These are phyloP conservation scores for Pulveroboletus ravenelii DNA, from an alignment of 768 basidiomycete genomes.

Conservation along the genomic window DNA sequence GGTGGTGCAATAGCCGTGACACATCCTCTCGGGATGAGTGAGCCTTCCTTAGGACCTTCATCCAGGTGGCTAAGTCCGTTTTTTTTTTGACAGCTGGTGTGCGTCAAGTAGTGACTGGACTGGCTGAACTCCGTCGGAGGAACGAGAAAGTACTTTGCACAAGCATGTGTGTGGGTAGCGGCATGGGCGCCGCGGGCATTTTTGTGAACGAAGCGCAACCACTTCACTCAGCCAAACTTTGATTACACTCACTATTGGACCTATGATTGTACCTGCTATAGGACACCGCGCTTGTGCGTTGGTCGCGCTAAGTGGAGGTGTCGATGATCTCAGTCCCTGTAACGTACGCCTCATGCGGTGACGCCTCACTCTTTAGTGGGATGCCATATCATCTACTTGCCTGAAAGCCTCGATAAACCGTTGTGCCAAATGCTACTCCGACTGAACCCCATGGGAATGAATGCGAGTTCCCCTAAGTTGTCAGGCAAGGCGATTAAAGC, in stretches of 20 bases:
- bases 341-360: conserved; percentile 37
- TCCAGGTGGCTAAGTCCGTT: conserved; percentile 12
- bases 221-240: conserved; percentile 23
- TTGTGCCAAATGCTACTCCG: no score
- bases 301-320: conserved; percentile 38
- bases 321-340: conserved; percentile 69
- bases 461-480: no score
- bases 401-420: no score
- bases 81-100: conserved; percentile 55
- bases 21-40: conserved; percentile 84
- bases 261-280: neutral
- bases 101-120: conserved; percentile 84
- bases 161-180: conserved; percentile 78
- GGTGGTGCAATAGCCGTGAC: conserved; percentile 84
- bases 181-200: conserved; percentile 83
- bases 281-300: neutral
- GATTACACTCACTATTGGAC: neutral
- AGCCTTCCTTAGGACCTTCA: conserved; percentile 19
- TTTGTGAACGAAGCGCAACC: conserved; percentile 63
- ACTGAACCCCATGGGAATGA: no score
- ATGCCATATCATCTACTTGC: no score
- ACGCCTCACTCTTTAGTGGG: no score
- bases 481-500: no score
- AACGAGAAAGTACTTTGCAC: conserved; percentile 73
- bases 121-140: conserved; percentile 71